Conservation (phyloP, 805 yeast species). For the Starmerella scarabaei region DNA sequence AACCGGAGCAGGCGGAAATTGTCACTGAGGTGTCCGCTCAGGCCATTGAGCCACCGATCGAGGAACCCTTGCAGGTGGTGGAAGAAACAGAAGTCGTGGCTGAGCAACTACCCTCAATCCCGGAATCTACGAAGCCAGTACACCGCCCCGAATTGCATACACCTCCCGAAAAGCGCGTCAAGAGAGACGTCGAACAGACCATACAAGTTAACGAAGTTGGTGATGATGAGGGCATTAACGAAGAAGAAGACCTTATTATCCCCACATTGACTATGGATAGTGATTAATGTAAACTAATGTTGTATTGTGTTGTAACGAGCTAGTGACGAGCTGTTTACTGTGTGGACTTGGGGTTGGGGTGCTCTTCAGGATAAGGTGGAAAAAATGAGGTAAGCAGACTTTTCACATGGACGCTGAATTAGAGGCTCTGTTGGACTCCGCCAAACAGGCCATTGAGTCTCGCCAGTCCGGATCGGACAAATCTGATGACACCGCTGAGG, state of each 20-base stretch:
- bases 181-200: neutral
- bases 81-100: neutral
- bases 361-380: neutral
- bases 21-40: neutral
- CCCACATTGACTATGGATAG: conserved; percentile 20
- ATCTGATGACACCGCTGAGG: conserved; percentile 22
- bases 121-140: conserved; percentile 4
- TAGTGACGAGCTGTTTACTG: neutral
- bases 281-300: conserved; percentile 9
- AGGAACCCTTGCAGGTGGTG: too few relatives aligned
- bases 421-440: conserved; percentile 13
- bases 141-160: neutral
- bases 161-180: conserved; percentile 11
- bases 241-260: conserved; percentile 15
- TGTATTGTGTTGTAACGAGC: neutral
- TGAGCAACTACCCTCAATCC: conserved; percentile 2
- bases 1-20: neutral
- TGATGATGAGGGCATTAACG: neutral
- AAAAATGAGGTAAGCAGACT: conserved; percentile 5
- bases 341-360: neutral
- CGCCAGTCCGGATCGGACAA: neutral
- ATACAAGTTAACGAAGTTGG: neutral
- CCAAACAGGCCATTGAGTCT: conserved; percentile 3
- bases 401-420: conserved; percentile 14
- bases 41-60: too few relatives aligned